phyloP scores from a whole-genome alignment of 225 moss, liverwort and hornwort genomes.

The Pleurozium schreberi region DNA sequence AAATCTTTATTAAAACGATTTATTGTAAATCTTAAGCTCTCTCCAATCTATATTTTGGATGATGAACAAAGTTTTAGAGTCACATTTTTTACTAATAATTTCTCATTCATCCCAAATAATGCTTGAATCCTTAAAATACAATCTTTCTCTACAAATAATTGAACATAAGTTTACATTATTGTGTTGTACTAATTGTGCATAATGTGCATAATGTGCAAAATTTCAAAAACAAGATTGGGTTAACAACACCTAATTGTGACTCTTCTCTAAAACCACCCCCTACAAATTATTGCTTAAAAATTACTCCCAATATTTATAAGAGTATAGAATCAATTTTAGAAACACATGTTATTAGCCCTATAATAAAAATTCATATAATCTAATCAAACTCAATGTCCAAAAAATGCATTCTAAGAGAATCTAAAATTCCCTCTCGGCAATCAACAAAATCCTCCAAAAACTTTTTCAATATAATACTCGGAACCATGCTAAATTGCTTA shows the following conservation, averaged over 20 bases:
- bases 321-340: rapidly evolving
- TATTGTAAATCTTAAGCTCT: rapidly evolving
- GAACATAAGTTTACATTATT: too few species aligned
- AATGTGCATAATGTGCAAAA: neutral
- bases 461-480: neutral
- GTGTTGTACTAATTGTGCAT: too few species aligned
- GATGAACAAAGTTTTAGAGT: too few species aligned
- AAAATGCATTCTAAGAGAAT: neutral
- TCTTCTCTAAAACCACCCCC: neutral
- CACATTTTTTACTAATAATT: neutral
- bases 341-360: too few species aligned
- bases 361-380: neutral
- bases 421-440: too few species aligned
- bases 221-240: neutral
- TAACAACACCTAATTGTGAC: rapidly evolving
- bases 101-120: neutral
- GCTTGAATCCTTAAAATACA: neutral
- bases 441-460: neutral
- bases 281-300: neutral
- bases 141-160: too few species aligned
- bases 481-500: neutral
- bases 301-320: neutral
- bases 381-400: neutral
- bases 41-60: neutral
- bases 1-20: rapidly evolving